Evolutionary conservation across 192 early-diverging fungal genomes (phyloP).

Genomic region (Rhizoclosmatium sp.): DNA sequence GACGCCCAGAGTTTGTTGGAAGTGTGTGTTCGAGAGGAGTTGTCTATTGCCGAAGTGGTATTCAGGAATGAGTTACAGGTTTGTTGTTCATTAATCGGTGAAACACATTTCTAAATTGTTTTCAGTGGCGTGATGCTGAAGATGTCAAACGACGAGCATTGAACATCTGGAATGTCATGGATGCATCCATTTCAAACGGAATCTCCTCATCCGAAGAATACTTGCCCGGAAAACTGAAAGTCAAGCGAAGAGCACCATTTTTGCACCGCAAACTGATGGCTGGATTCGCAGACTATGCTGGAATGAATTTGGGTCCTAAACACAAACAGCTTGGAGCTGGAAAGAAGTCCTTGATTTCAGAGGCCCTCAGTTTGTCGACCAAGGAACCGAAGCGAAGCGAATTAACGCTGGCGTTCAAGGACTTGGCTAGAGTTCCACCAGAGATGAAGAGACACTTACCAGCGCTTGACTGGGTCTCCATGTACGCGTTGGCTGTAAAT

Average conservation of each 20-base stretch:
- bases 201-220: constrained; percentile 50
- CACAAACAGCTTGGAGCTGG: background rate
- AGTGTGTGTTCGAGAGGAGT: constrained; percentile 80
- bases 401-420: constrained; percentile 38
- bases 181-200: constrained; percentile 69
- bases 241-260: constrained; percentile 83
- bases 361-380: background rate
- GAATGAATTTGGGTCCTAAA: constrained; percentile 31
- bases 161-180: constrained; percentile 93
- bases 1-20: constrained; percentile 80
- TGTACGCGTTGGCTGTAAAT: constrained; percentile 96
- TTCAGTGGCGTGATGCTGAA: constrained; percentile 77
- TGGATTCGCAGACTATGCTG: constrained; percentile 57
- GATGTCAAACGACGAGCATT: constrained; percentile 79
- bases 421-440: constrained; percentile 19
- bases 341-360: background rate
- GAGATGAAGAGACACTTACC: constrained; percentile 71
- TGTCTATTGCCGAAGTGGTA: constrained; percentile 96
- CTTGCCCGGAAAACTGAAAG: constrained; percentile 84
- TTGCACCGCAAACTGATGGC: constrained; percentile 87
- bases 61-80: constrained; percentile 88
- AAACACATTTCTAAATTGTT: background rate
- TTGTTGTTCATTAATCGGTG: constrained; percentile 4
- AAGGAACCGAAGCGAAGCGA: constrained; percentile 8
- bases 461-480: constrained; percentile 88